Percentiles rank a stretch among this genome's conserved stretches.
phyloP scores from a whole-genome alignment of 2,329 filamentous ascomycete species.

The Nemania bipapillata region DNA sequence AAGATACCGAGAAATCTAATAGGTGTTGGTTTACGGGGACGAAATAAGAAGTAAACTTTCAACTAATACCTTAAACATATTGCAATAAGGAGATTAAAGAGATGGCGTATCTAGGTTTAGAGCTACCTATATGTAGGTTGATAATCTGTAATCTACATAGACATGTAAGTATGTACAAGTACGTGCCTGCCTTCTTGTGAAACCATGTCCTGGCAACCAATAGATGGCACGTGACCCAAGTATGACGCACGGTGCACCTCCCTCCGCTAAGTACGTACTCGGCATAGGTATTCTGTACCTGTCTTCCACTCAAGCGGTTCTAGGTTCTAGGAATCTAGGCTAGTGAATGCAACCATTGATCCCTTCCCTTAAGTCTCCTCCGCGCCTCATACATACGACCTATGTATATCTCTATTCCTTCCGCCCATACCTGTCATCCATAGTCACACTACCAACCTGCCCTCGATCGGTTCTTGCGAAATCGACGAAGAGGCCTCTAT shows the following conservation, averaged over 20 bases:
- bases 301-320: slow-evolving; percentile 17
- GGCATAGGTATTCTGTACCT: slow-evolving; percentile 11
- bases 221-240: slow-evolving; percentile 23
- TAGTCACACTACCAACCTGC: slow-evolving; percentile 7
- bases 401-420: slow-evolving; percentile 19
- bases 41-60: neutral
- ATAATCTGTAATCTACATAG: no score
- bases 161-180: neutral
- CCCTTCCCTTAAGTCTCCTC: slow-evolving; percentile 16
- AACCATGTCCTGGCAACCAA: neutral
- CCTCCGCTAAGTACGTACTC: slow-evolving; percentile 21
- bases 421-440: slow-evolving; percentile 16
- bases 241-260: slow-evolving; percentile 35
- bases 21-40: no score
- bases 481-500: neutral
- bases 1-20: no score
- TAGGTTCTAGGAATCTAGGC: neutral
- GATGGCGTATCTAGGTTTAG: no score
- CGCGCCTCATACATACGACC: slow-evolving; percentile 20
- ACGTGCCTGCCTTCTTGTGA: neutral
- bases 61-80: no score
- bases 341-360: slow-evolving; percentile 17
- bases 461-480: neutral
- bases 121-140: no score
- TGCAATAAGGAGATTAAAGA: neutral